Conservation (phyloP, 2,329 filamentous ascomycete genomes). For the Passalora sequoiae region DNA sequence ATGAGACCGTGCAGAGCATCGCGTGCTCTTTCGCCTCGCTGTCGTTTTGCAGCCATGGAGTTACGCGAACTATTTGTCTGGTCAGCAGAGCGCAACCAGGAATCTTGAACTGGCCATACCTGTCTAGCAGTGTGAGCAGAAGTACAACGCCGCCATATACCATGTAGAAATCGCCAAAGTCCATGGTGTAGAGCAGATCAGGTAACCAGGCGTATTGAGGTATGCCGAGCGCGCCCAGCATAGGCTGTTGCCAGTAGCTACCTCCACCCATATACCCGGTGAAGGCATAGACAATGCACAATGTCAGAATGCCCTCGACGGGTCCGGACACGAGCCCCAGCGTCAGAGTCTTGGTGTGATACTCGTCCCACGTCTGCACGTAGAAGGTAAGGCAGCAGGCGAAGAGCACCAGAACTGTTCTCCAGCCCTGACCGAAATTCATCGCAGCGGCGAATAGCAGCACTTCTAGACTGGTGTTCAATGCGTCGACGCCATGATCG, state of each 20-base stretch:
- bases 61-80: conserved; percentile 66
- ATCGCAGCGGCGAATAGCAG: conserved; percentile 87
- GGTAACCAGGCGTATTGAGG: conserved; percentile 61
- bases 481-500: conserved; percentile 93
- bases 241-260: conserved; percentile 85
- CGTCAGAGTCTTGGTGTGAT: conserved; percentile 93
- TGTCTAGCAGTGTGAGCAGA: conserved; percentile 76
- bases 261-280: conserved; percentile 78
- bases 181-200: conserved; percentile 65
- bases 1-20: conserved; percentile 75
- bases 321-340: conserved; percentile 89
- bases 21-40: conserved; percentile 65
- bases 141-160: conserved; percentile 77
- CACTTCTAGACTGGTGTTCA: conserved; percentile 92
- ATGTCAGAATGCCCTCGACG: conserved; percentile 85
- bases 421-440: conserved; percentile 90
- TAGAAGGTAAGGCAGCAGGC: conserved; percentile 92
- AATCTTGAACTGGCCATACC: conserved; percentile 39
- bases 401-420: conserved; percentile 76
- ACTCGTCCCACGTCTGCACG: conserved; percentile 98
- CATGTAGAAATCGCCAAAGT: conserved; percentile 91
- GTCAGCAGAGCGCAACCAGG: no score
- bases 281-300: conserved; percentile 74
- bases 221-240: conserved; percentile 68
- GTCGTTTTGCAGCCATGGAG: conserved; percentile 74